Percentiles rank a stretch among this genome's conserved stretches.
phyloP scores from a whole-genome alignment of 495 filamentous ascomycete species.

The Aspergillus taichungensis region DNA sequence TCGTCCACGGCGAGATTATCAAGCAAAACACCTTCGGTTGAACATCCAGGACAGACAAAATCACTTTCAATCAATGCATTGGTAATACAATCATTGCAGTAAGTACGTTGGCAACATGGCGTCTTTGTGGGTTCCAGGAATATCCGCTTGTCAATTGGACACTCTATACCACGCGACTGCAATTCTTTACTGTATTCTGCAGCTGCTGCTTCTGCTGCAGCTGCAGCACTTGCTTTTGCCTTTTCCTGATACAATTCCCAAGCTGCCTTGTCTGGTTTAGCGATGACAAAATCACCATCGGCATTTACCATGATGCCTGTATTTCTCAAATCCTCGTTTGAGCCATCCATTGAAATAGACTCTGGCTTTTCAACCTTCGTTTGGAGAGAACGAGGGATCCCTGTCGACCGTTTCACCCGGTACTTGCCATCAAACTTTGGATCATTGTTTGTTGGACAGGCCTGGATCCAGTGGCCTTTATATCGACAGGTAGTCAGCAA shows the following conservation, averaged over 20 bases:
- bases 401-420: constrained; percentile 88
- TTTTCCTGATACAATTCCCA: constrained; percentile 98
- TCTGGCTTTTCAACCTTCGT: constrained; percentile 89
- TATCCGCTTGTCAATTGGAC: constrained; percentile 90
- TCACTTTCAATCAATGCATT: constrained; percentile 96
- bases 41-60: constrained; percentile 87
- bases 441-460: constrained; percentile 94
- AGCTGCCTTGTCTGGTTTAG: constrained; percentile 83
- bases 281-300: constrained; percentile 93
- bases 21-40: constrained; percentile 80
- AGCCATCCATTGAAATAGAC: constrained; percentile 60
- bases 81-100: constrained; percentile 98
- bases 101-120: constrained; percentile 93
- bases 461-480: constrained; percentile 89
- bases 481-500: neutral
- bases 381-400: constrained; percentile 87
- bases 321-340: constrained; percentile 65
- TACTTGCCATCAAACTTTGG: constrained; percentile 87
- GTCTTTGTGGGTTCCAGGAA: constrained; percentile 98
- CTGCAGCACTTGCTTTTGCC: constrained; percentile 69
- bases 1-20: constrained; percentile 82
- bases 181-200: constrained; percentile 69
- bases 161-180: constrained; percentile 80
- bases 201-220: constrained; percentile 58
- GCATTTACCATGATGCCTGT: constrained; percentile 95